Conservation (phyloP, 2,329 filamentous ascomycete genomes). For the Blastomyces silverae region DNA sequence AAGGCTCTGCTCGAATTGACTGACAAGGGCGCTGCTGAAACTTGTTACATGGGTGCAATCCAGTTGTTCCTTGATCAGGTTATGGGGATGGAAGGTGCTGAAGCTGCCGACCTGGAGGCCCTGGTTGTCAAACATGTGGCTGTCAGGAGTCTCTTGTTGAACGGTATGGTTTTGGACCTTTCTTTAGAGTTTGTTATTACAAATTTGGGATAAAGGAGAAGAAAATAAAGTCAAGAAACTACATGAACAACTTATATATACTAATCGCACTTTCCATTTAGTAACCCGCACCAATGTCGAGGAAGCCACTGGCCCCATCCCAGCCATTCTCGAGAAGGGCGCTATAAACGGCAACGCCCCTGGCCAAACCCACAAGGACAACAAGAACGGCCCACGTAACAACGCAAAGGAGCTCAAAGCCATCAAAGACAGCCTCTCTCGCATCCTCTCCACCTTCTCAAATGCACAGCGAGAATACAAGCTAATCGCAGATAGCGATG, state of each 20-base stretch:
- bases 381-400: constrained; percentile 11
- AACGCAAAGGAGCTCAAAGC: constrained; percentile 3
- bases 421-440: constrained; percentile 22
- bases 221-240: background rate
- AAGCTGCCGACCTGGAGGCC: constrained; percentile 22
- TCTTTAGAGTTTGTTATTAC: background rate
- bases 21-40: constrained; percentile 27
- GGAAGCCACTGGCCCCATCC: background rate
- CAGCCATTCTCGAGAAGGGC: background rate
- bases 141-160: constrained; percentile 25
- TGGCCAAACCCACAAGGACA: background rate
- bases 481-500: constrained; percentile 24
- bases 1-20: constrained; percentile 35
- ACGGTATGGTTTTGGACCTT: constrained; percentile 22
- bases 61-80: constrained; percentile 37
- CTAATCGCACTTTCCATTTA: background rate
- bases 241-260: background rate
- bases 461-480: constrained; percentile 35
- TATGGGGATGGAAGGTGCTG: constrained; percentile 29
- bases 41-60: constrained; percentile 30
- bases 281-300: background rate
- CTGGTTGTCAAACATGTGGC: constrained; percentile 28
- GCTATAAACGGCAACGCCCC: background rate
- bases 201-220: background rate
- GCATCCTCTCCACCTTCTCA: constrained; percentile 31